Evolutionary conservation across 306 rosid genomes (phyloP).

Genomic region (Parietaria judaica): DNA sequence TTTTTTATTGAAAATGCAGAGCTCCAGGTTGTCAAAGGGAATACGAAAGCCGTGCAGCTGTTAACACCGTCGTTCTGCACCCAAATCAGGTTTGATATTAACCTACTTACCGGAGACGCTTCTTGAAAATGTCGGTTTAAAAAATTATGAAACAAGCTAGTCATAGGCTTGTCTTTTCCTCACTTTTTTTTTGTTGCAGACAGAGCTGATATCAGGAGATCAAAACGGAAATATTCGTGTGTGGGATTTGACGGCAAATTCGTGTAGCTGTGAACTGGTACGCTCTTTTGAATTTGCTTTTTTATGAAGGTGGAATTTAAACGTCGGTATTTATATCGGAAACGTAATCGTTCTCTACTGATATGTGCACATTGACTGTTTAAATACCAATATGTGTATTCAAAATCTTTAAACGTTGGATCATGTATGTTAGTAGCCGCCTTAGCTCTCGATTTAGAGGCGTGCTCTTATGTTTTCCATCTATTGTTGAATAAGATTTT

Average conservation of each 20-base stretch:
- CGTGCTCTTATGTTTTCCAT: too few species aligned
- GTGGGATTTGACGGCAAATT: slow-evolving; percentile 99
- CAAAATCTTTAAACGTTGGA: too few species aligned
- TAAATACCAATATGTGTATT: too few species aligned
- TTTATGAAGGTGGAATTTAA: background rate
- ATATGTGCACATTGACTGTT: too few species aligned
- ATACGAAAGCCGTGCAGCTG: slow-evolving; percentile 97
- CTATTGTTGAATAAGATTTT: too few species aligned
- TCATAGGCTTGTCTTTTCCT: background rate
- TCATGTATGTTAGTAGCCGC: too few species aligned
- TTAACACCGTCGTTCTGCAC: slow-evolving; percentile 93
- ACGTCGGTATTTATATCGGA: too few species aligned
- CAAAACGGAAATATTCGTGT: slow-evolving; percentile 98
- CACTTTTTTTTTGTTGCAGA: slow-evolving; percentile 38
- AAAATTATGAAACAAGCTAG: background rate
- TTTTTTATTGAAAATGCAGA: slow-evolving; percentile 36
- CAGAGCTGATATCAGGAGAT: slow-evolving; percentile 96
- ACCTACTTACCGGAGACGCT: background rate
- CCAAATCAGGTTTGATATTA: slow-evolving; percentile 76
- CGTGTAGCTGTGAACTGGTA: slow-evolving; percentile 99
- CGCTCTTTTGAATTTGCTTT: background rate
- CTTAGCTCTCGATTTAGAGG: too few species aligned
- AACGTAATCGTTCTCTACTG: too few species aligned
- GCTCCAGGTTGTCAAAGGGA: slow-evolving; percentile 99
- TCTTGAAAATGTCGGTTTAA: slow-evolving; percentile 6